Evolutionary conservation across 306 rosid genomes (phyloP), one percentile per base, ranked within the genome.

Genomic region (Abrus precatorius): DNA sequence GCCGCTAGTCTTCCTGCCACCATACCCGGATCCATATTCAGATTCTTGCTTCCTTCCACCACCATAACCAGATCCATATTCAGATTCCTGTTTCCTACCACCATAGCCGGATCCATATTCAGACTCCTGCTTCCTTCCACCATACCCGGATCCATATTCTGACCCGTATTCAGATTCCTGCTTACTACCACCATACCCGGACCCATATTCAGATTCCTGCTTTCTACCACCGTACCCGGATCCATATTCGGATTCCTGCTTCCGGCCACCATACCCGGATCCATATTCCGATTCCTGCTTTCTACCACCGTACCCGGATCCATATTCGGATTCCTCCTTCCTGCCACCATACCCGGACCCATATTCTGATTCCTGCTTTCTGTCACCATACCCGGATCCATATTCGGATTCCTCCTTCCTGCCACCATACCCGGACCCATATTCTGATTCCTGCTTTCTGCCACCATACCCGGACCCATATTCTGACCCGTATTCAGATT

Each of bases 361-460:
- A 11, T 55, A 86, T 7, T 76, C 55, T 0, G 78, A 41, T 4
- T 63, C 84, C 14, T 57, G 3, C 27, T 72, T 72, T 11, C 80
- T 56, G 0, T 73, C 77, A 3, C 74, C 86, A 67, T 78, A 59
- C 1, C 79, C 71, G 0, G 86, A 78, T n/a, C 82, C 70, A 20
- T 82, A 29, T 29, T 68, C 62, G 0, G 76, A 29, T 5, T 74
- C 80, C 3, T 45, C 36, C 28, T 41, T 61, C 52, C 45, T 63
- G 0, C 78, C 64, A 5, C 84, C 85, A 55, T 84, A 81, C 3
- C 76, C 87, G 1, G 83, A 70, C 10, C 78, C 85, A 28, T 57
- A 72, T 32, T 73, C 84, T 5, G 57, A 57, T 0, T 82, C 75
- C 1, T 75, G 12, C 48, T 34, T 50, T 9, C 78, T 28, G 0